phyloP scores from a whole-genome alignment of 768 basidiomycete genomes.

The Termitomyces bulborhizus region DNA sequence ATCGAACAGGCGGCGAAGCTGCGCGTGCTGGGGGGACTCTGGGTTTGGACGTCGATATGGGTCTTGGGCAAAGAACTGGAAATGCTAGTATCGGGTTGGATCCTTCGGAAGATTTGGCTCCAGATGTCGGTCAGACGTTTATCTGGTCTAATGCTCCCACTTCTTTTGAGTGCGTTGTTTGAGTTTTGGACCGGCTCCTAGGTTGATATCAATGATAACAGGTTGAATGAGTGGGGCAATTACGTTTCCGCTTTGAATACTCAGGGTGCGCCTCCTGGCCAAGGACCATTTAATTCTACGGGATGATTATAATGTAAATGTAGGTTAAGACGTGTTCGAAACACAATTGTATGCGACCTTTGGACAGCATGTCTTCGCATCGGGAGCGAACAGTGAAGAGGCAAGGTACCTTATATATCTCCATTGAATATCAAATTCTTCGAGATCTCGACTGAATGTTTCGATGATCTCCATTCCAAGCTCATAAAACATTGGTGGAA shows the following conservation, averaged over 20 bases:
- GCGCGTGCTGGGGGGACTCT: not conserved
- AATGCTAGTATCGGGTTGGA: not conserved
- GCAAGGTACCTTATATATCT: no score
- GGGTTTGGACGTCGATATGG: not conserved
- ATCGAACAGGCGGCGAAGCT: not conserved
- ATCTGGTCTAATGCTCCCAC: constrained; percentile 63
- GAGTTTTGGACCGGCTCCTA: not conserved
- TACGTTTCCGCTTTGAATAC: constrained; percentile 32
- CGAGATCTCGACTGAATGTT: no score
- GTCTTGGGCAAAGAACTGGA: not conserved
- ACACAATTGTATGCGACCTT: not conserved
- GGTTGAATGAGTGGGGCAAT: constrained; percentile 37
- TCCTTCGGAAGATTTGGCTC: not conserved
- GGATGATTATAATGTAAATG: not conserved
- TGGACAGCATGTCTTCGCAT: not conserved
- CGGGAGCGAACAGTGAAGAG: no score
- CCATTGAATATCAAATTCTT: no score
- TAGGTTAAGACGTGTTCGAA: not conserved
- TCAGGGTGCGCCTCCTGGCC: not conserved
- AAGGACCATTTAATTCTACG: not conserved
- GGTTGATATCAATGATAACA: constrained; percentile 10
- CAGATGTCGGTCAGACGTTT: constrained; percentile 33
- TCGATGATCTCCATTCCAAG: no score
- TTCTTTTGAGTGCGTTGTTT: constrained; percentile 50
- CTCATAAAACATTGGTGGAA: no score